Base-by-base conservation (phyloP, 306 rosid species). In the Prunus padus region DNA sequence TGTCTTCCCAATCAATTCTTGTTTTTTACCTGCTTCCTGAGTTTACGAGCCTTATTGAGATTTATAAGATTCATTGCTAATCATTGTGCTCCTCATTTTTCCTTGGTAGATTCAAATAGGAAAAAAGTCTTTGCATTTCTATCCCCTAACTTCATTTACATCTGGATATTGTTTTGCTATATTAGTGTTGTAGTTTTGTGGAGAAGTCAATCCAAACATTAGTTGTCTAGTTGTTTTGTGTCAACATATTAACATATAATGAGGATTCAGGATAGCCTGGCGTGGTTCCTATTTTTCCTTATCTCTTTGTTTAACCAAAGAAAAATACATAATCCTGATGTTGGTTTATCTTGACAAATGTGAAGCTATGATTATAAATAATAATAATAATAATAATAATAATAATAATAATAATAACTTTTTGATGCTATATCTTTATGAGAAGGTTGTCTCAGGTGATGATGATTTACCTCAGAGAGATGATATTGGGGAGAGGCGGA, bases 401-500 rank as follows among this genome's bases (percentile, higher is more conserved):
- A 37, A 37, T 33, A 33, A 37, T 37, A 33, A 33, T 33, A 33
- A 33, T 33, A 37, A 55, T 52, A 3, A 71, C 44, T 28, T 68
- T 60, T 82, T 57, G 26, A 59, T 45, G 74, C 68, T 31, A n/a
- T 73, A 37, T 69, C 30, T 69, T 76, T 73, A 44, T 69, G 73
- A 56, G 67, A 80, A 93, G 98, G 93, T 82, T 72, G 65, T 88
- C 65, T 94, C 96, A 82, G 98, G 98, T 31, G 96, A 91, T 82
- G 97, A 91, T 81, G 98, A 94, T 84, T 76, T 94, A 74, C 98
- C 96, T n/a, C 78, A 69, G 82, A 87, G 89, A 77, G 96, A 94
- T 71, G 89, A 82, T 75, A 76, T 91, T 79, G 87, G 95, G 15
- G 93, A 90, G 86, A 89, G 91, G 75, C 84, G 97, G 69, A 82